Evolutionary conservation across 306 rosid species (phyloP), one percentile per base, ranked within the genome.

Genomic region (Pueraria montana): DNA sequence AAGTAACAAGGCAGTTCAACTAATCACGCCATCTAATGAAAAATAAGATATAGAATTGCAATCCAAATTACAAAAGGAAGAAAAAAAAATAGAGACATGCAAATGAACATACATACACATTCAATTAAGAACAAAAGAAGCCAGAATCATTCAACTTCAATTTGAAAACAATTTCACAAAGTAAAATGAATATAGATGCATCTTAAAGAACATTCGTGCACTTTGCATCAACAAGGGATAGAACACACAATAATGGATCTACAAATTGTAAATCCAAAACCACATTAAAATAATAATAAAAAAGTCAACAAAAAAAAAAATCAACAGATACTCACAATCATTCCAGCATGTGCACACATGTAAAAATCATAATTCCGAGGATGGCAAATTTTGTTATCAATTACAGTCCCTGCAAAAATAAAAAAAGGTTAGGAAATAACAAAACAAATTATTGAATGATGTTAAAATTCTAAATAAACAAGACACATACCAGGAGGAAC

Each of bases 341-440:
- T 94, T 81, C 99, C 99, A 9, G 97, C 97, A 81, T 96, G 99
- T 0, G 99, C 98, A 81, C 99, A 96, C 48, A 96, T 73, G 50
- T 96, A 96, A 50, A 96, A 96, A 80, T 96, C 98, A 30, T 96
- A 89, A 74, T 92, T 96, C 34, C 91, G 77, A 0, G 98, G 98
- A 83, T 96, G 99, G 53, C 99, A 96, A 43, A 96, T 87, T 85
- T 76, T 90, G 79, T 92, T 96, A 84, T 92, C 99, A n/a, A 96
- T 89, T 20, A 96, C 84, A 11, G 98, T 96, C 34, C 99, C 99
- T 96, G 85, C 27, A 74, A 61, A 76, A 82, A 17, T 9, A 21
- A 11, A 72, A 45, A 17, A 17, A 34, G 16, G 8, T 45, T 30
- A 5, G 21, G 38, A 1, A 20, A 70, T 6, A 46, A 12, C 11